phyloP scores from a whole-genome alignment of 495 filamentous ascomycete genomes.

The Filosporella fistucella region DNA sequence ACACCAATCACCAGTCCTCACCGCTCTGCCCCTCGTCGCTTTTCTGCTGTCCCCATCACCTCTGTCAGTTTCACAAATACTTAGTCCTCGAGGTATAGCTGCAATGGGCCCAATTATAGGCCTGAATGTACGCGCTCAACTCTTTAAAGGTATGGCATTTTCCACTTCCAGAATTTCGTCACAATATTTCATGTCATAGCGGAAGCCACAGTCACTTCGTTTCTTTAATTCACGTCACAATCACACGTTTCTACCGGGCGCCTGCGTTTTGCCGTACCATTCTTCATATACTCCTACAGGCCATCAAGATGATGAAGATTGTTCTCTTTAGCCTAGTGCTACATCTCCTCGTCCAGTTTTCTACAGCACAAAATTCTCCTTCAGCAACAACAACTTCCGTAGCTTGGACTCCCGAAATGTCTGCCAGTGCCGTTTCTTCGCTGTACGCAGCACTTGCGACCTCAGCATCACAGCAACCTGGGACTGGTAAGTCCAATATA shows the following conservation, averaged over 20 bases:
- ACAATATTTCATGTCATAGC: not conserved
- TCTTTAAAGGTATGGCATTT: conserved; percentile 11
- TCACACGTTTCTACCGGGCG: conserved; percentile 9
- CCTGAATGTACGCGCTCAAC: conserved; percentile 16
- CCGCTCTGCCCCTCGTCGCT: not conserved
- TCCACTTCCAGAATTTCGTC: conserved; percentile 2
- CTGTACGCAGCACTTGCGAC: conserved; percentile 19
- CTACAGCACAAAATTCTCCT: conserved; percentile 16
- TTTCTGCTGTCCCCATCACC: not conserved
- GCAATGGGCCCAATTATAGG: conserved; percentile 17
- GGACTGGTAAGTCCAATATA: conserved; percentile 11
- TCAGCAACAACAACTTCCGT: conserved; percentile 9
- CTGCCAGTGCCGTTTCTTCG: conserved; percentile 20
- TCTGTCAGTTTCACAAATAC: conserved; percentile 13
- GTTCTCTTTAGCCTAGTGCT: conserved; percentile 21
- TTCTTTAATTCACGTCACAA: conserved; percentile 5
- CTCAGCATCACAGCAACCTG: conserved; percentile 20
- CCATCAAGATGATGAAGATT: conserved; percentile 15
- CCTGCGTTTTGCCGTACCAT: conserved; percentile 4
- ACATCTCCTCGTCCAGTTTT: conserved; percentile 10
- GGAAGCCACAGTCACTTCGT: conserved; percentile 3
- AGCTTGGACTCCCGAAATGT: conserved; percentile 23
- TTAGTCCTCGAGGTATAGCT: not conserved
- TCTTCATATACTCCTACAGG: conserved; percentile 8
- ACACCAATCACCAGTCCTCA: conserved; percentile 6